Evolutionary conservation across 2,329 filamentous ascomycete genomes (phyloP), one percentile per base, ranked within the genome.

Genomic region (Phyllosticta citribraziliensis): DNA sequence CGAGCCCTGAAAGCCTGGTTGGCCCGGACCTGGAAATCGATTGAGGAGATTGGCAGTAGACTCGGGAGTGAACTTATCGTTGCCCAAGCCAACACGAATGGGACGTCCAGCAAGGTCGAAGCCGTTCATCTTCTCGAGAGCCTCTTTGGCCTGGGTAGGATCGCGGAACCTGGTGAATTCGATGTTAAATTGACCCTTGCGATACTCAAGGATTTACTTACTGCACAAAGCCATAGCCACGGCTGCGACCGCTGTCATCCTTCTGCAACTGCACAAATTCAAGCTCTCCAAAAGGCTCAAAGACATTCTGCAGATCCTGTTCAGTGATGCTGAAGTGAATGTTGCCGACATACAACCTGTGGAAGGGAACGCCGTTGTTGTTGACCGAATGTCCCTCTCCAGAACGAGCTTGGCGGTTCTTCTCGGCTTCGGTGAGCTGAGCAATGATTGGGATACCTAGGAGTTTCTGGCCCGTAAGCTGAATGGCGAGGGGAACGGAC

Each of bases 271-370:
- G 92, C 63, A 97, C 92, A 75, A 97, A 97, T 74, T 97, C 94
- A 62, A 99, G 87, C 78, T 96, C 92, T 69, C 94, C 94, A 76
- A 97, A 99, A 1, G 94, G 93, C 78, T 95, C 91, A 75, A 99
- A 99, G 64, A 99, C 91, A 73, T 93, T 91, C 80, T 93, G 88
- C 66, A 99, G 81, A 77, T 99, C 95, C 74, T 88, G 86, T 78
- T 99, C 94, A 72, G 91, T 97, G 74, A 99, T 96, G 74, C 91
- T 97, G 83, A 99, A 99, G 80, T 99, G 94, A 68, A 99, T 97
- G 74, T 99, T 99, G 76, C 94, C 94, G 68, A 99, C 93, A 75
- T 97, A 99, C 63, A 99, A 88, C 68, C 95, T 89, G 78, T 99
- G 94, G 80, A 97, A 97, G 24, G 94, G 94, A 63, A 96, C 88